Evolutionary conservation across 371 early-diverging fungal species (phyloP).

Genomic region (Mucor sp.): DNA sequence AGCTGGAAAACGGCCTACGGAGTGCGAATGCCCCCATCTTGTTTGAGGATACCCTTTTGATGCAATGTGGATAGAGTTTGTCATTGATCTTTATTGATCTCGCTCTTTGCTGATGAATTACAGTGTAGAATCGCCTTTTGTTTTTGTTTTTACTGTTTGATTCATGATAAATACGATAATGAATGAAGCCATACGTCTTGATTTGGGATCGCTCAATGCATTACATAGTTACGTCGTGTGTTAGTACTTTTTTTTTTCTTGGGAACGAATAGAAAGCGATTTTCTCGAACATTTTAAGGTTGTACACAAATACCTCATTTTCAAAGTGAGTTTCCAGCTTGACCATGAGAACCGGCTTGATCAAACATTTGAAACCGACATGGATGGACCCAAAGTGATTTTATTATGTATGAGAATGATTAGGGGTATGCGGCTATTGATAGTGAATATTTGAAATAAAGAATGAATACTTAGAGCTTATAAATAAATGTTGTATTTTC

Average conservation of each 20-base stretch:
- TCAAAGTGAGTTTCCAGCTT: not conserved
- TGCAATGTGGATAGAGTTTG: not conserved
- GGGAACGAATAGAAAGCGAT: not conserved
- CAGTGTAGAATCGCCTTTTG: too few species aligned
- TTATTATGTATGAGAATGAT: not conserved
- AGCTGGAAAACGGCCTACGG: not conserved
- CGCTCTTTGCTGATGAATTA: not conserved
- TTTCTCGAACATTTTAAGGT: not conserved
- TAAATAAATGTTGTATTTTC: constrained; percentile 26
- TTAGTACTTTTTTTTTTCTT: not conserved
- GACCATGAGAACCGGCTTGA: not conserved
- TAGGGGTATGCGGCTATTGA: not conserved
- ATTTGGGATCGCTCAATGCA: not conserved
- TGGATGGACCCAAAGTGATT: not conserved
- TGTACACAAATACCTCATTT: not conserved
- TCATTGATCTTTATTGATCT: not conserved
- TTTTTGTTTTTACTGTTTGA: not conserved
- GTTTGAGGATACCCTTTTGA: not conserved
- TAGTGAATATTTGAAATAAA: not conserved
- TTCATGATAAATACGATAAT: not conserved
- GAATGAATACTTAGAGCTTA: not conserved
- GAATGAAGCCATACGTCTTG: not conserved
- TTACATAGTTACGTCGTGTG: not conserved
- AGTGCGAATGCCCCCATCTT: not conserved
- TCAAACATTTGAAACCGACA: not conserved